Evolutionary conservation across 768 basidiomycete genomes (phyloP), one percentile per base, ranked within the genome.

Genomic region (Trametes coccinea): DNA sequence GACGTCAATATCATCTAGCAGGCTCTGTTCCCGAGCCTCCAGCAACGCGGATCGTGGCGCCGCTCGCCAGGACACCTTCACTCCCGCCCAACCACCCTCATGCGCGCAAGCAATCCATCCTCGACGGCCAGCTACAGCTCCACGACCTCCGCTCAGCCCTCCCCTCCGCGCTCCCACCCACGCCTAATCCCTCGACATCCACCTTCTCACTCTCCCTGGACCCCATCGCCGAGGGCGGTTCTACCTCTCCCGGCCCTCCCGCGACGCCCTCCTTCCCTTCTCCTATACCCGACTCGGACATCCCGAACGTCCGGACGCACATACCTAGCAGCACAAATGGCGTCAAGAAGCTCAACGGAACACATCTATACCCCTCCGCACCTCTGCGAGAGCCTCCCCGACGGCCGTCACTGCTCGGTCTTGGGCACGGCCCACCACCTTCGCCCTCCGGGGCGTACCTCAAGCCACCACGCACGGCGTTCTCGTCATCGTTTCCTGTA

Each of bases 71-170:
- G 43, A 51, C 67, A 31, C 62, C 70, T 4, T 68, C 80, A 9
- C 79, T 88, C 29, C 75, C 82, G 0, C 76, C 84, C 0, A 79
- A 83, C 44, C 90, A 92, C 67, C 90, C 90, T 0, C 90, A 92
- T 63, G 90, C 88, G 0, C 84, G 90, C 37, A 92, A 92, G 70
- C 78, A 84, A 17, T 92, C 90, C 16, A 73, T 90, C 3, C 59
- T 85, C 10, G 86, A 88, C 65, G 83, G 82, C 1, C 77, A 76
- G 16, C 56, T 74, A 6, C 74, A 74, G 47, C 53, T 77, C 29
- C 70, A 74, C 37, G 74, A 74, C 40, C 31, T 66, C 40, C 50
- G 51, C 4, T 49, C 53, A 5, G 11, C 5, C 64, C 67, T 8
- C 27, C 55, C 61, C 13, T 65, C 67, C 11, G 59, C 72, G 13